Evolutionary conservation across 345 rosid genomes (phyloP).

Genomic region (Melaleuca quinquenervia): DNA sequence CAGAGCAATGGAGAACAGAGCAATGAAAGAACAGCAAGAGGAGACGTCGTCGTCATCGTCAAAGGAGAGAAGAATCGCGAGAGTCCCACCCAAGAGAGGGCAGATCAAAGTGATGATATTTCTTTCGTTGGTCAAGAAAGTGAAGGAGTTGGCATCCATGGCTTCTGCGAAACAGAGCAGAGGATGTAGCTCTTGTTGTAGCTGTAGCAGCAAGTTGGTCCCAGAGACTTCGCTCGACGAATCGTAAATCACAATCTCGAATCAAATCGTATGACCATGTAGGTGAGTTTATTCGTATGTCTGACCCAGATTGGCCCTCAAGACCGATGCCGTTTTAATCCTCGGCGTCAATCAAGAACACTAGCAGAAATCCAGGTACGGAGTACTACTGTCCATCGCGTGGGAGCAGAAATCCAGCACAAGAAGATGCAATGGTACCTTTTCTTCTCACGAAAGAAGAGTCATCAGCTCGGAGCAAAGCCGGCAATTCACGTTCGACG

Average conservation of each 20-base stretch:
- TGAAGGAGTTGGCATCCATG: neutral
- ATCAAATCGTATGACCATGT: neutral
- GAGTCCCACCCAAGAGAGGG: constrained; percentile 3
- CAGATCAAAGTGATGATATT: neutral
- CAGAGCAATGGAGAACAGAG: neutral
- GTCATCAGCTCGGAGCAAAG: too few relatives aligned
- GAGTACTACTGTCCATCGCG: neutral
- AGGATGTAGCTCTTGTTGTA: neutral
- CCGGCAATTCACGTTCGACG: neutral
- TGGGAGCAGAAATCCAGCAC: neutral
- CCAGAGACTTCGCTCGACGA: neutral
- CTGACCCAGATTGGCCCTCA: neutral
- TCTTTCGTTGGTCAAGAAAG: neutral
- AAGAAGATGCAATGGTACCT: neutral
- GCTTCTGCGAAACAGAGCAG: neutral
- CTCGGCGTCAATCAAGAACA: neutral
- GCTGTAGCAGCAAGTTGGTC: neutral
- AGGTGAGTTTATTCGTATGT: neutral
- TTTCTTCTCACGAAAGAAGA: too few relatives aligned
- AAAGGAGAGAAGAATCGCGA: neutral
- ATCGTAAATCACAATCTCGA: neutral
- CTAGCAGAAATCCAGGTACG: neutral
- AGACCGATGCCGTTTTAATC: neutral
- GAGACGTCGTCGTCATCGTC: neutral
- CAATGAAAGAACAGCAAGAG: neutral